Percentiles rank a stretch among this genome's conserved stretches.
Conservation (phyloP, 805 yeast genomes). For the Zygoascus biomembranicola region DNA sequence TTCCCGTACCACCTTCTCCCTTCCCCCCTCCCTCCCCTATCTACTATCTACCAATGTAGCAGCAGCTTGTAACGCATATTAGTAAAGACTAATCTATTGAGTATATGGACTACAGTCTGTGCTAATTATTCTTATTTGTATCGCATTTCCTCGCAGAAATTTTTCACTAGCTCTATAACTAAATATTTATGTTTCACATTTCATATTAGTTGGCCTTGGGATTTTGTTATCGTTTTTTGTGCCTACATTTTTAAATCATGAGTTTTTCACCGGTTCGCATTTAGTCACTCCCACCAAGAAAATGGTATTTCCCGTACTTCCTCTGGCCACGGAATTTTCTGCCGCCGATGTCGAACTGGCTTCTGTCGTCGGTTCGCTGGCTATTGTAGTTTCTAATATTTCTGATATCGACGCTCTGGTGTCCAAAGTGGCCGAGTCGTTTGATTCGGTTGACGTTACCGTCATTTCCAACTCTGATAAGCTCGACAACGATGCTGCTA, state of each 20-base stretch:
- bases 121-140: conserved; percentile 20
- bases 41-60: no score
- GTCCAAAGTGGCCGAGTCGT: neutral
- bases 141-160: neutral
- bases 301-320: conserved; percentile 12
- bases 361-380: neutral
- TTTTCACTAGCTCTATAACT: neutral
- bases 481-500: conserved; percentile 33
- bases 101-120: no score
- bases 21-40: no score
- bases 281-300: neutral
- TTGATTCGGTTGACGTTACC: neutral
- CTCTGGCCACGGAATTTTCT: neutral
- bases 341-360: neutral
- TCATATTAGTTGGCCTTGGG: neutral
- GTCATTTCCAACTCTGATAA: conserved; percentile 4
- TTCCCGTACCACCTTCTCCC: no score
- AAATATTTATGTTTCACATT: neutral
- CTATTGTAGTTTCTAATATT: neutral
- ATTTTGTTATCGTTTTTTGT: neutral
- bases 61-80: no score
- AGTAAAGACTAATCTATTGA: no score
- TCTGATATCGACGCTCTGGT: neutral
- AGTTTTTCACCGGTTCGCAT: neutral
- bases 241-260: neutral